Evolutionary conservation across 768 basidiomycete genomes (phyloP).

Genomic region (Leccinum incarnatum): DNA sequence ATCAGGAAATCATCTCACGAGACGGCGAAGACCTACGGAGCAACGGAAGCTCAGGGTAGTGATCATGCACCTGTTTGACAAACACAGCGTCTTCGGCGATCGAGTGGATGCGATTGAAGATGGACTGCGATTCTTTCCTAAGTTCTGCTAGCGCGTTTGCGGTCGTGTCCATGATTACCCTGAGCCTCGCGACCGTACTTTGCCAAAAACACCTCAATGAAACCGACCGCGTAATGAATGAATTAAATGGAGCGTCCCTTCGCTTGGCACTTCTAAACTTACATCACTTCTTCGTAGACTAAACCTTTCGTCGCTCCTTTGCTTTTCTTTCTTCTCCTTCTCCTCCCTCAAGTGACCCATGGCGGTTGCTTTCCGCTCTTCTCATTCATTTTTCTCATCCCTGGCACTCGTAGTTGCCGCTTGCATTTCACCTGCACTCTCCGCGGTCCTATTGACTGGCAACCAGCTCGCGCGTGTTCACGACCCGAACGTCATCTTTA

Average conservation of each 20-base stretch:
- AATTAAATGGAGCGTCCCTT: background rate
- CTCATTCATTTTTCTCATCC: slow-evolving; percentile 15
- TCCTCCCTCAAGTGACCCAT: slow-evolving; percentile 18
- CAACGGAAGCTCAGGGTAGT: slow-evolving; percentile 51
- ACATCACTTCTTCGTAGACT: slow-evolving; percentile 2
- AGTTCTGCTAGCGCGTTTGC: slow-evolving; percentile 31
- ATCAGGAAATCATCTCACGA: background rate
- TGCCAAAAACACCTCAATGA: background rate
- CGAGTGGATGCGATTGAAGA: slow-evolving; percentile 87
- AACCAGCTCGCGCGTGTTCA: slow-evolving; percentile 22
- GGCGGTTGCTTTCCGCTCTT: slow-evolving; percentile 23
- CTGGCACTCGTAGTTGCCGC: slow-evolving; percentile 17
- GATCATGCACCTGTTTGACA: slow-evolving; percentile 50
- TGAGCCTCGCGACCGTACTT: background rate
- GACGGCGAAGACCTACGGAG: slow-evolving; percentile 43
- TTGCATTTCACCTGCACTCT: slow-evolving; percentile 5
- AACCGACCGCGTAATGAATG: background rate
- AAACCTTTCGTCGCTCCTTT: slow-evolving; percentile 13
- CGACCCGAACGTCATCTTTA: slow-evolving; percentile 32
- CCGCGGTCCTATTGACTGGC: slow-evolving; percentile 6
- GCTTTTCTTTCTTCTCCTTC: background rate
- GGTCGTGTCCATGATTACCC: background rate
- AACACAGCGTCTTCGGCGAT: slow-evolving; percentile 76
- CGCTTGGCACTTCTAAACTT: slow-evolving; percentile 3
- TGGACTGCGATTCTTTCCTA: slow-evolving; percentile 67